These are phyloP conservation scores for Picea abies DNA, from an alignment of 83 land plant genomes.

Conservation along the genomic window DNA sequence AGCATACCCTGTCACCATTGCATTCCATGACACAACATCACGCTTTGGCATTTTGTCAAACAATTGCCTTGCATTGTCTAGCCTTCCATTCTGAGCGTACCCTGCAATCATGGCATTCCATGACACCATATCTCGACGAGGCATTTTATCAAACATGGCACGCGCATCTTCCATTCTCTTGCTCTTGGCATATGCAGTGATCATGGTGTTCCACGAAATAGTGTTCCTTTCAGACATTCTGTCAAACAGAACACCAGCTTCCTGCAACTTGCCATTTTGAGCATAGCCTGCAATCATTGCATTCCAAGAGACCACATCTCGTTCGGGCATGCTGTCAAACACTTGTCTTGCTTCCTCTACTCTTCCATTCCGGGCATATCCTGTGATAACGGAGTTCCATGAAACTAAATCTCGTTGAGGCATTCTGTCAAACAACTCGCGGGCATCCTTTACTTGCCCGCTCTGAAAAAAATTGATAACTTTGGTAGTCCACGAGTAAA, in stretches of 20 bases:
- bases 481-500: background rate
- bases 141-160: slow-evolving; percentile 15
- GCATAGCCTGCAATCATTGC: background rate
- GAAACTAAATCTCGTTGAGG: background rate
- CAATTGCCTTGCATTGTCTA: background rate
- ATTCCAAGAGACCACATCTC: slow-evolving; percentile 6
- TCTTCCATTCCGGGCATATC: background rate
- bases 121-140: background rate
- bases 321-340: slow-evolving; percentile 7
- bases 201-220: slow-evolving; percentile 42
- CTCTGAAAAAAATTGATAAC: background rate
- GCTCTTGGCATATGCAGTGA: slow-evolving; percentile 24
- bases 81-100: background rate
- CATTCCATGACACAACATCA: background rate
- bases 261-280: background rate
- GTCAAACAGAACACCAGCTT: slow-evolving; percentile 24
- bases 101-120: slow-evolving; percentile 9
- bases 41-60: background rate
- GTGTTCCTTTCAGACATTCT: slow-evolving; percentile 28
- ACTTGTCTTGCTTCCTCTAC: background rate
- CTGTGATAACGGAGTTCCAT: background rate
- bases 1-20: background rate
- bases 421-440: slow-evolving; percentile 11
- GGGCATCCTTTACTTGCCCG: slow-evolving; percentile 1
- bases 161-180: slow-evolving; percentile 7